Conservation (phyloP, 2,329 filamentous ascomycete species). For the Fusarium sp. region DNA sequence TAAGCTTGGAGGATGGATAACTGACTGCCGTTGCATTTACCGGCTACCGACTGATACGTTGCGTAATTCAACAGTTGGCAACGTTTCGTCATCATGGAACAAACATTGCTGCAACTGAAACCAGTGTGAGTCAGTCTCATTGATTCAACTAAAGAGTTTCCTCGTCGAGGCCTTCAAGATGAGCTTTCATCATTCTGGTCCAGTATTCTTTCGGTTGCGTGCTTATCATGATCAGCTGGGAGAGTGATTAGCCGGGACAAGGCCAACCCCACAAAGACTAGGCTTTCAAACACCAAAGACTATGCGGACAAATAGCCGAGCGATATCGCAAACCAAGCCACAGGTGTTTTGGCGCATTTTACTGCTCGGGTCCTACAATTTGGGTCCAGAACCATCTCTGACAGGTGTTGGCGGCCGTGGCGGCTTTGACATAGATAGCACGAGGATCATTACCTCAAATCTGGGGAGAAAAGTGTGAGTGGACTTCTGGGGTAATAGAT, state of each 20-base stretch:
- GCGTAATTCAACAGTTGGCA: neutral
- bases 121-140: no score
- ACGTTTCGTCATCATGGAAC: neutral
- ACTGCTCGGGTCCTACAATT: neutral
- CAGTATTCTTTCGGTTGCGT: conserved; percentile 19
- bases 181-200: neutral
- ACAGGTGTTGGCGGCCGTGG: neutral
- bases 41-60: neutral
- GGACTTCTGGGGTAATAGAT: conserved; percentile 38
- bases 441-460: conserved; percentile 25
- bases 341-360: conserved; percentile 8
- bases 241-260: conserved; percentile 27
- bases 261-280: conserved; percentile 35
- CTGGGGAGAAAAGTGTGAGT: conserved; percentile 40
- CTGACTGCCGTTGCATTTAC: neutral
- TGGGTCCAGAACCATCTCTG: conserved; percentile 12
- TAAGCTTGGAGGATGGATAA: conserved; percentile 1
- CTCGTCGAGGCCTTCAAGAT: conserved; percentile 4
- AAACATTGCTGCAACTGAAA: neutral
- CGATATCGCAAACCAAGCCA: conserved; percentile 16
- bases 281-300: conserved; percentile 17
- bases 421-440: conserved; percentile 8
- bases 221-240: conserved; percentile 38
- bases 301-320: conserved; percentile 22
- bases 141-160: neutral